Evolutionary conservation across 352 stramenopile species (phyloP), one percentile per base, ranked within the genome.

Genomic region (Phytophthora boehmeriae): DNA sequence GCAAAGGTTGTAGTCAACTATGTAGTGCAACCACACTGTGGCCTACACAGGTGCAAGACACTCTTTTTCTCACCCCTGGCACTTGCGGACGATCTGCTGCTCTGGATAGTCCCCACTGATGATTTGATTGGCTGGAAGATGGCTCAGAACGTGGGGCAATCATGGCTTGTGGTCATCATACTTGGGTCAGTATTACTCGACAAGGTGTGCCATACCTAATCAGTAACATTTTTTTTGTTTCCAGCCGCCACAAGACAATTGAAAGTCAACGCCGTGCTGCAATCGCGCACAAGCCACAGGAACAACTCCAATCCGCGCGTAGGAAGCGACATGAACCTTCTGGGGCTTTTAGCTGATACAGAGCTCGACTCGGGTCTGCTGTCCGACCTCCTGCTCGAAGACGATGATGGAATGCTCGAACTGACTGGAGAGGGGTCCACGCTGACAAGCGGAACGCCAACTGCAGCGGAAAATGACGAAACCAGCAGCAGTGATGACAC

Each of bases 351-450:
- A 13, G 46, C 13, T 16, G 45, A 58, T 16, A 20, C 42, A 2
- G 65, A 73, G 28, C 50, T 73, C 16, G 65, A 73, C 44, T 25
- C 69, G 28, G 54, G 51, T 38, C 50, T 74, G 39, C 39, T 74
- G 19, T 60, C 60, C 4, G 66, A 70, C 2, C 54, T 71, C 44
- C 49, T 71, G 30, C 58, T 75, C 42, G 54, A 71, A 13, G 36
- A 44, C 1, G 63, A 75, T 19, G 52, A 20, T 30, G 25, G 32
- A 28, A 52, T 63, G 43, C 34, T 43, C n/a, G 42, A 38, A 8
- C 16, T 67, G 17, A 27, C 23, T 2, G 43, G 55, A 10, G 35
- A 62, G 14, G 42, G 8, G 39, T 32, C 23, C 23, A 11, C 38
- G 19, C 39, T 54, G 35, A 9, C 14, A 27, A 61, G 9, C 30